Base-by-base conservation (phyloP, 257 asterid genomes). In the Eustoma russellianum region DNA sequence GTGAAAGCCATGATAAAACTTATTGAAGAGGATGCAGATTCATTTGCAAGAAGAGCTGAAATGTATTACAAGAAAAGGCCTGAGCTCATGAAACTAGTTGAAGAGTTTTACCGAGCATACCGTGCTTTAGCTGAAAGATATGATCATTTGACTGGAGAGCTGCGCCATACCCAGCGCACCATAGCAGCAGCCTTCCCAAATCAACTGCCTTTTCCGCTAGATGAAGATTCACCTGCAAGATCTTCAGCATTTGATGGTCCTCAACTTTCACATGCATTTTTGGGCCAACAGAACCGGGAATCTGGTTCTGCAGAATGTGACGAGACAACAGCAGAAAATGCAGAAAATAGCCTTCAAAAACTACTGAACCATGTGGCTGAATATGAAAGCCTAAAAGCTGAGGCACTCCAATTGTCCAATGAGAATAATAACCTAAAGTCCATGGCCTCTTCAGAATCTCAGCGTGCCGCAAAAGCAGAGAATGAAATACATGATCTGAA, bases 11-110 rank as follows among this genome's bases (percentile, higher is more conserved):
- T 86, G 96, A 83, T 90, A 75, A 90, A 90, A 77, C 88, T 90
- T 41, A 90, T 90, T 7, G 98, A 90, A 70, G 96, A 81, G 67
- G 96, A 90, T 68, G 98, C 96, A 0, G 98, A 90, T 77, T 90
- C 96, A 53, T 90, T 90, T 66, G 93, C 98, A 6, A 79, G 90
- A 60, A 64, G 90, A 65, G 98, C 96, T 44, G 98, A 90, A 59
- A 86, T 90, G 96, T 90, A 86, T 76, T 90, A 90, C 67, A 80
- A 86, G 79, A 90, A 80, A 73, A 74, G 96, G 50, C 96, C 98
- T 6, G 96, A 90, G 77, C 72, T 90, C 24, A 86, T 90, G 95
- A 90, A 90, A 74, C 57, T 86, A 71, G 96, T 90, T 18, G 98
- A 86, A 78, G 95, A 90, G 74, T 83, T 86, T 65, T 90, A 83